These are phyloP conservation scores for Endoconidiophora laricicola DNA, from an alignment of 2,329 filamentous ascomycete genomes.

Conservation along the genomic window DNA sequence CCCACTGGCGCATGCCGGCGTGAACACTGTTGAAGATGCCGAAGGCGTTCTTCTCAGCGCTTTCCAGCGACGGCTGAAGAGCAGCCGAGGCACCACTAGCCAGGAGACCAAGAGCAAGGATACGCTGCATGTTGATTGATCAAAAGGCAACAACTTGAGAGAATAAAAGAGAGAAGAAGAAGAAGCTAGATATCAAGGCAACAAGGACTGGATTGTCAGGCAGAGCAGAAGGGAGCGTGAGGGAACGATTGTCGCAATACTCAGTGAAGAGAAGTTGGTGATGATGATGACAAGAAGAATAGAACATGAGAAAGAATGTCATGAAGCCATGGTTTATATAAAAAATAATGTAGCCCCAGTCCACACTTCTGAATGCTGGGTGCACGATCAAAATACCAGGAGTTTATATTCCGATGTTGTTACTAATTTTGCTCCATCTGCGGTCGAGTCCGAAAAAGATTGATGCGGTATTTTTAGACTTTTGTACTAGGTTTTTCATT, in stretches of 20 bases:
- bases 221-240: not conserved
- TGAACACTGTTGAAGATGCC: slow-evolving; percentile 59
- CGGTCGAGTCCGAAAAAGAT: too few species aligned
- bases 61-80: slow-evolving; percentile 19
- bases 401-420: too few species aligned
- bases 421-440: too few species aligned
- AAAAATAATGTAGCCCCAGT: too few species aligned
- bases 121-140: not conserved
- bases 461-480: too few species aligned
- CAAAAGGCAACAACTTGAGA: not conserved
- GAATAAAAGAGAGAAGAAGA: not conserved
- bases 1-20: slow-evolving; percentile 58
- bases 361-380: too few species aligned
- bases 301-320: not conserved
- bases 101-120: not conserved
- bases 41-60: slow-evolving; percentile 35
- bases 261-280: not conserved
- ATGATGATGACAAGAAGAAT: not conserved
- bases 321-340: too few species aligned
- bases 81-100: not conserved
- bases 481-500: too few species aligned
- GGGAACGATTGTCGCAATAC: not conserved
- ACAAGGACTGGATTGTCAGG: too few species aligned
- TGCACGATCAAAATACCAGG: too few species aligned
- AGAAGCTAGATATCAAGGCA: too few species aligned